Evolutionary conservation across 371 early-diverging fungal species (phyloP), one percentile per base, ranked within the genome.

Genomic region (Mortierella polycephala): DNA sequence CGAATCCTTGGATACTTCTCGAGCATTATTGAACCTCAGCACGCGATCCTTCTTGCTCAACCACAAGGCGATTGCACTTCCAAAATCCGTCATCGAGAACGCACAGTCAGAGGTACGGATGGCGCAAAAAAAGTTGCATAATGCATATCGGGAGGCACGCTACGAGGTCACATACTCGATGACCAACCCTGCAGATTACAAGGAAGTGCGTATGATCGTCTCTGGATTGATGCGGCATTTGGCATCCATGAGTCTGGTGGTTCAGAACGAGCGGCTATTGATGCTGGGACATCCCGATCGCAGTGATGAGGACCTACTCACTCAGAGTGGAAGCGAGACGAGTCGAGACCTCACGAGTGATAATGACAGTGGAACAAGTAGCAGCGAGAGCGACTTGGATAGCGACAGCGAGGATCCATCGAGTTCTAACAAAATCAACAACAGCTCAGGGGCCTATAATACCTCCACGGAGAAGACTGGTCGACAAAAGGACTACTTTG

Each of bases 211-310:
- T 5, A 37, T 69, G 40, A 73, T 73, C 13, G 23, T 79, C 2
- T 68, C 80, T 7, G 69, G 63, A 14, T 20, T 79, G 53, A 79
- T 79, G 80, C 57, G 80, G 12, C 80, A 79, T 55, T 58, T 79
- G 20, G 80, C 63, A 9, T 73, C 80, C 20, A 79, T 79, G 80
- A 79, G 73, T 52, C 53, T 79, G 18, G 73, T 79, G 5, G 80
- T 79, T 4, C 79, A 79, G 63, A 79, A 79, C 53, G 79, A 79
- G 60, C 64, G 79, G 2, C 57, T 79, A 8, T 40, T 79, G 62
- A 72, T 79, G 73, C 65, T 79, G 13, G 79, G 79, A n/a, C 69
- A 72, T 42, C 73, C 73, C 1, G 77, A 77, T 37, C 56, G 69
- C n/a, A 72, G 71, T 49, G 69, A 71, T 51, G 72, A 71, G n/a